Conservation (phyloP, 768 basidiomycete genomes). For the Atractiella rhizophila region DNA sequence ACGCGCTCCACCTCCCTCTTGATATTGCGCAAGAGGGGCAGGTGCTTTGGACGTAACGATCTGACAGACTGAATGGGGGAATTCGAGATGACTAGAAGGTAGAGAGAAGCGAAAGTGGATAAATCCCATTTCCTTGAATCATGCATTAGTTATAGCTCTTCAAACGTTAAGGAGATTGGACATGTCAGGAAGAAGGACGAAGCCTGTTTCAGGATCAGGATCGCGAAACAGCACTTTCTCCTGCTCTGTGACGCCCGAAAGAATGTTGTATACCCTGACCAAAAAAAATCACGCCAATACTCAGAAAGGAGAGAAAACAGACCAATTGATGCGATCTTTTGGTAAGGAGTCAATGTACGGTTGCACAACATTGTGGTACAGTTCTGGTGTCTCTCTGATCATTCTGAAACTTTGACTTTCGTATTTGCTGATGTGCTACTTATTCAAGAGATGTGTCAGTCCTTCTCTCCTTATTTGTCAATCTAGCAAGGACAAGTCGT, state of each 20-base stretch:
- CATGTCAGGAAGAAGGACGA: slow-evolving; percentile 71
- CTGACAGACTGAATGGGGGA: slow-evolving; percentile 46
- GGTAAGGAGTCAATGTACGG: slow-evolving; percentile 61
- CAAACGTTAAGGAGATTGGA: background rate
- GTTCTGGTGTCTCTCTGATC: slow-evolving; percentile 54
- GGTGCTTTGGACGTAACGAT: slow-evolving; percentile 41
- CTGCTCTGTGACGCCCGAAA: slow-evolving; percentile 47
- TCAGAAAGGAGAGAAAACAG: background rate
- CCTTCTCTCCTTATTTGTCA: background rate
- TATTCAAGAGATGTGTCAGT: background rate
- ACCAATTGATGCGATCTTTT: slow-evolving; percentile 21
- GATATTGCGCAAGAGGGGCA: slow-evolving; percentile 43
- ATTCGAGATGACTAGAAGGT: slow-evolving; percentile 54
- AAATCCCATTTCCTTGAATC: slow-evolving; percentile 57
- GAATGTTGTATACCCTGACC: slow-evolving; percentile 62
- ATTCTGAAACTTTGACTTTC: slow-evolving; percentile 43
- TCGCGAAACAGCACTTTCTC: slow-evolving; percentile 43
- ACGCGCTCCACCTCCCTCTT: slow-evolving; percentile 30
- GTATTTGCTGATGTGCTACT: slow-evolving; percentile 57
- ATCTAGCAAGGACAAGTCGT: background rate
- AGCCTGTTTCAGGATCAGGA: slow-evolving; percentile 28
- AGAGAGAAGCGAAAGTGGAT: slow-evolving; percentile 44
- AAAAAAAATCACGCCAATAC: background rate
- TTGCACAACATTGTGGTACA: slow-evolving; percentile 44
- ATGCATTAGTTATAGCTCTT: background rate